Evolutionary conservation across 495 filamentous ascomycete species (phyloP).

Genomic region (Xylaria scruposa): DNA sequence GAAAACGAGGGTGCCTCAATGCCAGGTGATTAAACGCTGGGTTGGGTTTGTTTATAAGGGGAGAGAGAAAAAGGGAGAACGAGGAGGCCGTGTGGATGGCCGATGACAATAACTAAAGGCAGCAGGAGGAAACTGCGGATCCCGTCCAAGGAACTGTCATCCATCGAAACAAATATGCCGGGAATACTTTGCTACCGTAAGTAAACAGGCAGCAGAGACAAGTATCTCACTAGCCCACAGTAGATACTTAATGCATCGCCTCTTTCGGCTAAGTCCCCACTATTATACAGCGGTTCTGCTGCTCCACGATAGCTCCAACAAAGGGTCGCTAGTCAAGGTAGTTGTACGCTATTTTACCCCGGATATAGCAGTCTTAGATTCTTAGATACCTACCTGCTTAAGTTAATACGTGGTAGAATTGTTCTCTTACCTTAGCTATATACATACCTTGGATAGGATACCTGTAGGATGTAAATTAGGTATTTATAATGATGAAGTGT

Average conservation of each 20-base stretch:
- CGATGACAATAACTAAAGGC: constrained; percentile 17
- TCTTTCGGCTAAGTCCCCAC: constrained; percentile 5
- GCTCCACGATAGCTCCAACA: background rate
- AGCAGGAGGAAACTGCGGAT: background rate
- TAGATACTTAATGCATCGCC: background rate
- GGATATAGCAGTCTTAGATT: no score
- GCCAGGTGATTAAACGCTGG: background rate
- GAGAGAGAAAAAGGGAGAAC: background rate
- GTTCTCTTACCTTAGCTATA: background rate
- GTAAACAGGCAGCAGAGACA: background rate
- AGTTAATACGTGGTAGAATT: background rate
- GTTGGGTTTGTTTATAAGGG: constrained; percentile 8
- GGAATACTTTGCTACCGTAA: background rate
- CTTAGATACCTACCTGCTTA: no score
- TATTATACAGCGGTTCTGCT: background rate
- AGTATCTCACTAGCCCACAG: background rate
- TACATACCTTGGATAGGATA: no score
- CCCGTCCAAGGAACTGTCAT: background rate
- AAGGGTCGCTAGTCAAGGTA: background rate
- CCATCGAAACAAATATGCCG: background rate
- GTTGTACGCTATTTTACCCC: constrained; percentile 1
- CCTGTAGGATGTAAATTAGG: no score
- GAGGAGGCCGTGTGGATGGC: background rate
- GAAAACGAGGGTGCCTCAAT: constrained; percentile 1
- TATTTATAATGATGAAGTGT: background rate